Evolutionary conservation across 768 basidiomycete genomes (phyloP).

Genomic region (Goffeauzyma gilvescens): DNA sequence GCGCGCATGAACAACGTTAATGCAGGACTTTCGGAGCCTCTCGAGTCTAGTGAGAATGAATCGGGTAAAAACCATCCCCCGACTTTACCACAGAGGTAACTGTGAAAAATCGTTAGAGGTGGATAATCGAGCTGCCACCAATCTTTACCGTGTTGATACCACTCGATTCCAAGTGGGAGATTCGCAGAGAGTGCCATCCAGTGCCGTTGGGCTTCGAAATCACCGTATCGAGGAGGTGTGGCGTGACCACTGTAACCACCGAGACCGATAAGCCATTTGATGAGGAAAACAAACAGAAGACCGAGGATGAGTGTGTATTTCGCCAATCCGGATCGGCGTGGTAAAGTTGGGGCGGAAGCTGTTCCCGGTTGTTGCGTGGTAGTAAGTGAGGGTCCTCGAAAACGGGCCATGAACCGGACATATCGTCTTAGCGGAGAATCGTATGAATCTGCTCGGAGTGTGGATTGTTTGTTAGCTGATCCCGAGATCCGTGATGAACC

Average conservation of each 20-base stretch:
- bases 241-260: slow-evolving; percentile 36
- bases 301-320: background rate
- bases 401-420: background rate
- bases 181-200: slow-evolving; percentile 86
- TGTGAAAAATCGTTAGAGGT: slow-evolving; percentile 73
- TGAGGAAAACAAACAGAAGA: background rate
- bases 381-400: background rate
- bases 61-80: slow-evolving; percentile 39
- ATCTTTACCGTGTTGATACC: slow-evolving; percentile 73
- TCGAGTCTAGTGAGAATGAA: slow-evolving; percentile 61
- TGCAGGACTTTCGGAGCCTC: slow-evolving; percentile 48
- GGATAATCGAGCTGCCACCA: slow-evolving; percentile 97
- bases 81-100: slow-evolving; percentile 59
- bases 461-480: too few relatives aligned
- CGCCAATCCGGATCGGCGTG: too few relatives aligned
- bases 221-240: slow-evolving; percentile 69
- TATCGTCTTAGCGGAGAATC: background rate
- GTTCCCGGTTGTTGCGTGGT: background rate
- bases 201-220: slow-evolving; percentile 83
- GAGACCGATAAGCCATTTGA: background rate
- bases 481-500: too few relatives aligned
- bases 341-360: too few relatives aligned
- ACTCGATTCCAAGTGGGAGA: slow-evolving; percentile 44
- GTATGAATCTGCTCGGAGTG: too few relatives aligned
- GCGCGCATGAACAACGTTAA: slow-evolving; percentile 64